phyloP scores from a whole-genome alignment of 805 yeast species.

The Hanseniaspora opuntiae region DNA sequence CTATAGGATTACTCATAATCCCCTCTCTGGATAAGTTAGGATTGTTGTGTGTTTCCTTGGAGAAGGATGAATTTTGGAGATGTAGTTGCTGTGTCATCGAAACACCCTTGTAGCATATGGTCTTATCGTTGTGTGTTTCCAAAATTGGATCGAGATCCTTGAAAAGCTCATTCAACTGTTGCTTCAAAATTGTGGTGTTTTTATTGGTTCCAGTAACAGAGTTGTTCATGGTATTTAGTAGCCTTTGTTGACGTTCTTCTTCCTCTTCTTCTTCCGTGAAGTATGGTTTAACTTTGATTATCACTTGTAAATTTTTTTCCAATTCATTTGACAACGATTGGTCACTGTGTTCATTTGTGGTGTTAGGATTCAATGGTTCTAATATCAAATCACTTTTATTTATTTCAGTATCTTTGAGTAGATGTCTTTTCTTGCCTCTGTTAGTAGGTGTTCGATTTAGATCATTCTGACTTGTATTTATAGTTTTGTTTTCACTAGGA shows the following conservation, averaged over 20 bases:
- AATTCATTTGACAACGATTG: background rate
- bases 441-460: slow-evolving; percentile 3
- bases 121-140: background rate
- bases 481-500: background rate
- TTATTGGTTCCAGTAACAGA: background rate
- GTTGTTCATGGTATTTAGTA: background rate
- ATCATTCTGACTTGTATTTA: background rate
- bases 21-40: slow-evolving; percentile 1
- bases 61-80: background rate
- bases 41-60: background rate
- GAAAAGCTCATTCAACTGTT: slow-evolving; percentile 8
- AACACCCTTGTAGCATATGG: slow-evolving; percentile 9
- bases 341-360: background rate
- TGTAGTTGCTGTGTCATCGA: slow-evolving; percentile 9
- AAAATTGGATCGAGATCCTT: slow-evolving; percentile 9
- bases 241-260: background rate
- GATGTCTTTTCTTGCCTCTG: background rate
- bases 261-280: slow-evolving; percentile 9
- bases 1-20: slow-evolving; percentile 11
- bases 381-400: background rate
- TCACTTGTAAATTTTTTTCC: slow-evolving; percentile 5
- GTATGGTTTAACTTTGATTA: slow-evolving; percentile 7
- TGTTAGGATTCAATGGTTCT: background rate
- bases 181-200: slow-evolving; percentile 6
- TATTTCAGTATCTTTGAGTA: background rate